Evolutionary conservation across 306 rosid genomes (phyloP), one percentile per base, ranked within the genome.

Genomic region (Inga oerstediana): DNA sequence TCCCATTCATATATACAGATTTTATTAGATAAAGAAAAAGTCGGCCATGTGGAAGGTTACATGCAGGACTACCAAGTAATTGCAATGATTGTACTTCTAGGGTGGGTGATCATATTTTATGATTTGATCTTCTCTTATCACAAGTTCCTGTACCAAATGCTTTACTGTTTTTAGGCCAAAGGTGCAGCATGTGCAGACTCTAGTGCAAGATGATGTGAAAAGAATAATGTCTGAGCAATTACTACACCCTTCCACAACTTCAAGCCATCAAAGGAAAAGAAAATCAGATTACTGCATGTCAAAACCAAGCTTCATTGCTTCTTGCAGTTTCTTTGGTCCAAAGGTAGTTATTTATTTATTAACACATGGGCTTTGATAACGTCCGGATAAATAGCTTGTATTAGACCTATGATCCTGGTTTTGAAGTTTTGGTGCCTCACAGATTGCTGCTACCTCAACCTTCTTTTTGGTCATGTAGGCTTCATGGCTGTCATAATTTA

Each of bases 61-160:
- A 92, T 93, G 99, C 96, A 86, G 81, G 91, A 80, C 73, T 92
- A 93, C 89, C 96, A 91, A 89, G 98, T 91, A 65, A 86, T 90
- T 81, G 97, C 99, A 66, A 96, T 93, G 99, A 79, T 93, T 87
- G 85, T 93, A 74, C 86, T 96, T 66, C 79, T 93, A 81, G 99
- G 99, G 97, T 95, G 68, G 75, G 90, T 85, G 35, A 8, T 77
- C 77, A 19, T 75, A 72, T n/a, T 58, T 78, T 74, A 10, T 77
- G 24, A 43, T 74, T 75, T 85, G 34, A 15, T 43, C 49, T 56
- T 56, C 78, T 27, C 75, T 1, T 56, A 58, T 76, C 49, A 69
- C 45, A 71, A 74, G 30, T 59, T 84, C 27, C 24, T 79, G 16
- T 75, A 58, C 22, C 71, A 13, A 72, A 49, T 39, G 49, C 37